Conservation (phyloP, 257 asterid genomes). For the Cruciata laevipes region DNA sequence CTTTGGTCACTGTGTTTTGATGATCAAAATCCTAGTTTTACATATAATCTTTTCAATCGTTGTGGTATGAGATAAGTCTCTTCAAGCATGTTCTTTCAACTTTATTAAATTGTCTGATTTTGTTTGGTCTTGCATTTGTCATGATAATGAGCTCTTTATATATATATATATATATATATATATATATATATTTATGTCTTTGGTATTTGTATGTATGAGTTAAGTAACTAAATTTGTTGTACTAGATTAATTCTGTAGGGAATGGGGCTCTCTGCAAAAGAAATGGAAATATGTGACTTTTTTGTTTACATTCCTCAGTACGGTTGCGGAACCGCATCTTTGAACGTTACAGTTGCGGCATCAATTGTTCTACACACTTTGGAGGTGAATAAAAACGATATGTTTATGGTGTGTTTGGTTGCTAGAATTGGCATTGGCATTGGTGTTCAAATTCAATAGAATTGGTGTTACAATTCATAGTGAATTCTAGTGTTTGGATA, state of each 20-base stretch:
- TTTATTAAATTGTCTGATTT: not conserved
- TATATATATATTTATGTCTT: not conserved
- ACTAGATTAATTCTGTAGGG: too few relatives aligned
- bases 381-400: constrained; percentile 45
- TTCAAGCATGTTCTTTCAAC: not conserved
- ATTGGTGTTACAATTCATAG: too few relatives aligned
- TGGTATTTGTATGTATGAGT: not conserved
- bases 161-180: too few relatives aligned
- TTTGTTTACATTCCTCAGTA: constrained; percentile 94
- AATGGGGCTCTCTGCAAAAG: constrained; percentile 88
- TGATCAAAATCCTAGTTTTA: not conserved
- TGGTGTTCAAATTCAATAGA: too few relatives aligned
- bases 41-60: not conserved
- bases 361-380: constrained; percentile 88
- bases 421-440: too few relatives aligned
- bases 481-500: too few relatives aligned
- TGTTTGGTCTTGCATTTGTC: not conserved
- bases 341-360: constrained; percentile 94
- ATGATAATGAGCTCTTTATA: not conserved
- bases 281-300: constrained; percentile 87
- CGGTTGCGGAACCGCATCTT: constrained; percentile 92
- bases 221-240: not conserved
- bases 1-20: not conserved
- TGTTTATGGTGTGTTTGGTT: too few relatives aligned
- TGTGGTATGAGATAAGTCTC: not conserved